Conservation (phyloP, 257 asterid species). For the Nicotiana undulata region DNA sequence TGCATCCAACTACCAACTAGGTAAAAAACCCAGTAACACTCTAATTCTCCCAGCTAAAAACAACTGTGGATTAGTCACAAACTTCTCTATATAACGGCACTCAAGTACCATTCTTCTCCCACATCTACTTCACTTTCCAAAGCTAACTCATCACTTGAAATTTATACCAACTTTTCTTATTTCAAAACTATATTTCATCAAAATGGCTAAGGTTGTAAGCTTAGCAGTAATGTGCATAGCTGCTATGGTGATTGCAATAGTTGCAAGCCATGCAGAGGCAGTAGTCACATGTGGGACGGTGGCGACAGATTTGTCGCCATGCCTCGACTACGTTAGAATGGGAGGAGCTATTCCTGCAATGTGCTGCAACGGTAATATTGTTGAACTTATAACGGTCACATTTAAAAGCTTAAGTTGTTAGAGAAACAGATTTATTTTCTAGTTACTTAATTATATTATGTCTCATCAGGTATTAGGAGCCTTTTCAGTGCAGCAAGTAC, state of each 20-base stretch:
- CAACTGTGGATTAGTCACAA: background rate
- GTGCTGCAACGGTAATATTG: slow-evolving; percentile 27
- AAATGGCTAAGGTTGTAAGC: slow-evolving; percentile 6
- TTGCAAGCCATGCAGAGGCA: slow-evolving; percentile 23
- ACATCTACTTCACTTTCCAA: background rate
- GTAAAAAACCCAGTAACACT: background rate
- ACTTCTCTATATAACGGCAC: background rate
- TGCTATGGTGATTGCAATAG: slow-evolving; percentile 18
- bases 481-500: slow-evolving; percentile 21
- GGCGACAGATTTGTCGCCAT: slow-evolving; percentile 22
- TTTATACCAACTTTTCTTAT: background rate
- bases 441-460: background rate
- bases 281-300: slow-evolving; percentile 34
- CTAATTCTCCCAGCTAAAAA: too few relatives aligned
- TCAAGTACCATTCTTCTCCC: background rate
- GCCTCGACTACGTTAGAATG: slow-evolving; percentile 33
- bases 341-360: slow-evolving; percentile 17
- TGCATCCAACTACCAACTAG: background rate
- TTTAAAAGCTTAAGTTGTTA: background rate
- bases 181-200: background rate
- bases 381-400: background rate
- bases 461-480: slow-evolving; percentile 16
- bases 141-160: background rate
- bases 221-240: slow-evolving; percentile 3
- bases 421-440: background rate